A percentile compares a stretch with the other conserved stretches of the same genome.
phyloP scores from a whole-genome alignment of 148 eudicot species.

The Rhododendron kiyosumense region DNA sequence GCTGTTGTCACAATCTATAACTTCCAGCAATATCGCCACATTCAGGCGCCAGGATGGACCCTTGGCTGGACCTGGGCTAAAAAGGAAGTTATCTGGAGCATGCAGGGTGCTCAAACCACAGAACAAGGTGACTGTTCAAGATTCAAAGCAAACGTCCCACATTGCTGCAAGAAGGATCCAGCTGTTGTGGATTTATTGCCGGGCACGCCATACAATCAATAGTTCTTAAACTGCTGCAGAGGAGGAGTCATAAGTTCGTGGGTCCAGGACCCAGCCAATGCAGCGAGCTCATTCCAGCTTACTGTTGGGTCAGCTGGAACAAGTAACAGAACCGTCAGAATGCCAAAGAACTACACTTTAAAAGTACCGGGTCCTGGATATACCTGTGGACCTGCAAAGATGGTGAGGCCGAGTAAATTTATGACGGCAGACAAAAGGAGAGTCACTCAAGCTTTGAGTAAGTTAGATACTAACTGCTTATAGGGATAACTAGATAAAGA shows the following conservation, averaged over 20 bases:
- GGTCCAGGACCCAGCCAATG: constrained; percentile 54
- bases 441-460: constrained; percentile 70
- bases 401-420: constrained; percentile 40
- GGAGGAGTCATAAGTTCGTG: constrained; percentile 62
- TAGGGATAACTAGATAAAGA: neutral
- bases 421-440: constrained; percentile 45
- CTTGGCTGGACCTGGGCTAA: constrained; percentile 81
- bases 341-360: constrained; percentile 63
- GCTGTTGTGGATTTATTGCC: constrained; percentile 59
- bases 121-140: constrained; percentile 33
- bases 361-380: constrained; percentile 61
- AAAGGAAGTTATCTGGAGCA: constrained; percentile 26
- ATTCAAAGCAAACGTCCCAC: constrained; percentile 53
- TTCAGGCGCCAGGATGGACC: constrained; percentile 26
- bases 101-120: neutral
- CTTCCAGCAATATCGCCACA: constrained; percentile 23
- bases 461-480: constrained; percentile 23
- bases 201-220: constrained; percentile 67
- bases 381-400: constrained; percentile 59
- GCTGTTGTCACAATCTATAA: constrained; percentile 60
- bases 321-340: constrained; percentile 42
- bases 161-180: constrained; percentile 61
- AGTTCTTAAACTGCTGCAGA: constrained; percentile 60
- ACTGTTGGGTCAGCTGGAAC: constrained; percentile 66
- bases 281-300: constrained; percentile 58